Percentiles rank a stretch among this genome's conserved stretches.
Conservation (phyloP, 2,329 filamentous ascomycete species). For the Penicillium brasilianum region DNA sequence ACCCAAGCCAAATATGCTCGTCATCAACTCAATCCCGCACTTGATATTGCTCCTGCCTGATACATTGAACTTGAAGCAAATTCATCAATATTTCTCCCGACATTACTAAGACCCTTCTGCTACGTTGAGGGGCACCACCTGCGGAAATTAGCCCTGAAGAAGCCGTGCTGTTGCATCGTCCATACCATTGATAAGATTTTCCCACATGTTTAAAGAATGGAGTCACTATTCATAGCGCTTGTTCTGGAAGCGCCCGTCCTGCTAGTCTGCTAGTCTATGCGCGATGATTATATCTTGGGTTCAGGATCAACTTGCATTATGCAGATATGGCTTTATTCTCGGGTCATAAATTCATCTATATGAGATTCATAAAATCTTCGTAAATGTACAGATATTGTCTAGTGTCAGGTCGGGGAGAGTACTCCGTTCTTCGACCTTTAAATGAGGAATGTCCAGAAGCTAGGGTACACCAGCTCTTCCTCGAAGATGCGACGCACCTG, state of each 20-base stretch:
- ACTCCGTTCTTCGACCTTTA: constrained; percentile 46
- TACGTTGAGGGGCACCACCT: neutral
- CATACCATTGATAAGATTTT: neutral
- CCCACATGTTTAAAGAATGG: neutral
- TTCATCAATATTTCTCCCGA: constrained; percentile 7
- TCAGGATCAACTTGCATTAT: constrained; percentile 15
- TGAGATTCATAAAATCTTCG: constrained; percentile 22
- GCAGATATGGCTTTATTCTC: constrained; percentile 18
- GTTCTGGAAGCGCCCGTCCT: constrained; percentile 4
- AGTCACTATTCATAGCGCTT: constrained; percentile 7
- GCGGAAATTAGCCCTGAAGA: neutral
- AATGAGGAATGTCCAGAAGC: constrained; percentile 96
- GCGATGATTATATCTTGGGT: constrained; percentile 8
- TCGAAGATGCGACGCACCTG: constrained; percentile 97
- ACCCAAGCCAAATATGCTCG: neutral
- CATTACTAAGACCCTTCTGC: too few relatives aligned
- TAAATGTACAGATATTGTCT: constrained; percentile 22
- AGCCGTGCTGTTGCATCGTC: neutral
- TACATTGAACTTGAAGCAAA: constrained; percentile 1
- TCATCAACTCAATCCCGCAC: neutral
- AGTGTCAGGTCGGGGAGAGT: neutral
- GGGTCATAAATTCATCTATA: constrained; percentile 21
- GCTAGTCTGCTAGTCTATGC: neutral
- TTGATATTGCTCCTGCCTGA: neutral
- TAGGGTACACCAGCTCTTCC: constrained; percentile 97